Percentiles rank a stretch among this genome's conserved stretches.
phyloP scores from a whole-genome alignment of 192 early-diverging fungal genomes.

The Linderina pennispora region DNA sequence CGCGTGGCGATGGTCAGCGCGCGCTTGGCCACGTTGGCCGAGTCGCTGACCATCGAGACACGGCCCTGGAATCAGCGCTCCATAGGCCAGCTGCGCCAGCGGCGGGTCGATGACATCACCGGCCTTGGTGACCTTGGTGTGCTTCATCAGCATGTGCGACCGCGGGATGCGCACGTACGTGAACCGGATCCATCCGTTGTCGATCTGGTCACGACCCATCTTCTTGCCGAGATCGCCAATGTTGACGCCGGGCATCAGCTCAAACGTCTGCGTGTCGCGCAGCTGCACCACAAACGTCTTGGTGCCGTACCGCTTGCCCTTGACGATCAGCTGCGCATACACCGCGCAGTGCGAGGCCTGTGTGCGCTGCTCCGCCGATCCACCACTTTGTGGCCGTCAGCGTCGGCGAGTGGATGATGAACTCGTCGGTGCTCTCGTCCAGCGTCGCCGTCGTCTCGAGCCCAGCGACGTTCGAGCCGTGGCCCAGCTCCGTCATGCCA shows the following conservation, averaged over 20 bases:
- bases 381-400: constrained; percentile 91
- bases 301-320: constrained; percentile 74
- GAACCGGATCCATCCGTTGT: constrained; percentile 92
- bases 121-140: constrained; percentile 77
- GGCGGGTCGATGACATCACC: constrained; percentile 77
- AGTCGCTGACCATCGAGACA: constrained; percentile 78
- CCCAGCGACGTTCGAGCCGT: constrained; percentile 87
- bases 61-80: constrained; percentile 82
- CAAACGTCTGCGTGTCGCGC: constrained; percentile 73
- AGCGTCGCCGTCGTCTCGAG: constrained; percentile 90
- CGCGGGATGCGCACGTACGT: constrained; percentile 87
- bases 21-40: constrained; percentile 81
- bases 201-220: constrained; percentile 87
- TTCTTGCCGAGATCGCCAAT: constrained; percentile 93
- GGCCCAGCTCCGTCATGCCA: constrained; percentile 91
- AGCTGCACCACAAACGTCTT: constrained; percentile 88
- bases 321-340: constrained; percentile 80
- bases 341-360: constrained; percentile 75
- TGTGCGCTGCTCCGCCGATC: constrained; percentile 94
- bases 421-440: constrained; percentile 77
- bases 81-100: constrained; percentile 80
- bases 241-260: constrained; percentile 74
- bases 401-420: constrained; percentile 75
- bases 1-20: constrained; percentile 86
- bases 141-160: constrained; percentile 90